A percentile compares a stretch with the other conserved stretches of the same genome.
Evolutionary conservation across 2,329 filamentous ascomycete species (phyloP).

Genomic region (Colletotrichum sp.): DNA sequence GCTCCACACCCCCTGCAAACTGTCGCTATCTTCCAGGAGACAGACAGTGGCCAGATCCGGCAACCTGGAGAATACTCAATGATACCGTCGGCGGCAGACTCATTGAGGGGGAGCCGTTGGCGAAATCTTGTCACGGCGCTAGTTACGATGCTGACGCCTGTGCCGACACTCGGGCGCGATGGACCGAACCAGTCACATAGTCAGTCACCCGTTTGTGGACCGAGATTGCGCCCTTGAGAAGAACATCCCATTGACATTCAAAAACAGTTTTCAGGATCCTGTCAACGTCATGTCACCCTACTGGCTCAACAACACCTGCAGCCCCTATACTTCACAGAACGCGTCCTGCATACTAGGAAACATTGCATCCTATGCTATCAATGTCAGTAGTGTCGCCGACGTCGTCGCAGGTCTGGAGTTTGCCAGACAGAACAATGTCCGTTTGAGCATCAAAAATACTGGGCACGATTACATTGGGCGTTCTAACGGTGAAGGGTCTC

Average conservation of each 20-base stretch:
- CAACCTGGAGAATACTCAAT: not conserved
- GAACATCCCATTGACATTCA: not conserved
- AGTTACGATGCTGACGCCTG: not conserved
- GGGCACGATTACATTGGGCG: slow-evolving; percentile 52
- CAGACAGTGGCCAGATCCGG: not conserved
- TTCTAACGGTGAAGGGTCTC: slow-evolving; percentile 35
- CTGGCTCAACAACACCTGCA: slow-evolving; percentile 30
- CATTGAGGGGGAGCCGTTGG: not conserved
- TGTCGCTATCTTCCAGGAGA: not conserved
- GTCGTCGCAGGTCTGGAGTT: slow-evolving; percentile 38
- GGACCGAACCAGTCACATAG: not conserved
- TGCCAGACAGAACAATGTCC: slow-evolving; percentile 49
- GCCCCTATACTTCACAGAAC: slow-evolving; percentile 33
- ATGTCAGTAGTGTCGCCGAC: slow-evolving; percentile 30
- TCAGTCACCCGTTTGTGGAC: not conserved
- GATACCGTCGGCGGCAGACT: not conserved
- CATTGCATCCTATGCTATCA: slow-evolving; percentile 29
- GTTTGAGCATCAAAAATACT: slow-evolving; percentile 56
- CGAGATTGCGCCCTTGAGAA: not conserved
- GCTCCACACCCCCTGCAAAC: not conserved
- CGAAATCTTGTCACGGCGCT: not conserved
- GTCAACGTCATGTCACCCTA: slow-evolving; percentile 28
- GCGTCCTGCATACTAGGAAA: slow-evolving; percentile 38
- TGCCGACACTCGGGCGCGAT: not conserved
- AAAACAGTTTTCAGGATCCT: not conserved